Conservation (phyloP, 2,329 filamentous ascomycete genomes). For the Pseudophaeomoniella oleicola region DNA sequence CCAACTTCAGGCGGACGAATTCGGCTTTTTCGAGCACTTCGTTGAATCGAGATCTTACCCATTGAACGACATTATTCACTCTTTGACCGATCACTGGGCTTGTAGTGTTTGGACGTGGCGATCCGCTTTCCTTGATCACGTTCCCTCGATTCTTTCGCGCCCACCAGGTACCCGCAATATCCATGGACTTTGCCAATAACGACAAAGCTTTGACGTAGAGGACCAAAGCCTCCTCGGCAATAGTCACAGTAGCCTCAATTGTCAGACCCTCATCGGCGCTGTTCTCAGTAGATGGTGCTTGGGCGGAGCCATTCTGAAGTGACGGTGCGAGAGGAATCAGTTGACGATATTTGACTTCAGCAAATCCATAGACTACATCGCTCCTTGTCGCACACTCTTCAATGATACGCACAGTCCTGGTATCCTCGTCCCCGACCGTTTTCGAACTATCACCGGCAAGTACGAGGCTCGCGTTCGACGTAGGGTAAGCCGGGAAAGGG, state of each 20-base stretch:
- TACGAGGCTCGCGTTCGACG: conserved; percentile 51
- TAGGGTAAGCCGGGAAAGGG: conserved; percentile 74
- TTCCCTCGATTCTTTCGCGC: conserved; percentile 59
- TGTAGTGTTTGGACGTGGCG: conserved; percentile 28
- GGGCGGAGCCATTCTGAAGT: conserved; percentile 19
- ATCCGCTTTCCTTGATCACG: conserved; percentile 27
- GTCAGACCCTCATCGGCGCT: conserved; percentile 61
- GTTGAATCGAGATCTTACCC: conserved; percentile 88
- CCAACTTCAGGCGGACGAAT: conserved; percentile 73
- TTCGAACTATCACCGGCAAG: conserved; percentile 48
- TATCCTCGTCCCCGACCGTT: conserved; percentile 62
- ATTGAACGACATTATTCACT: conserved; percentile 89
- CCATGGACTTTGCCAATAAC: conserved; percentile 85
- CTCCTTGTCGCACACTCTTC: conserved; percentile 87
- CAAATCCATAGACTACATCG: conserved; percentile 94
- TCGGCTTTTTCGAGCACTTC: conserved; percentile 95
- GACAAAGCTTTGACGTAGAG: conserved; percentile 90
- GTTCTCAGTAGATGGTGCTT: conserved; percentile 11
- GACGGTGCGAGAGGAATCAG: conserved; percentile 80
- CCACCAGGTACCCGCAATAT: conserved; percentile 91
- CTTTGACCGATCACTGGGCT: conserved; percentile 45
- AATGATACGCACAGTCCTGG: conserved; percentile 61
- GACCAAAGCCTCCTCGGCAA: conserved; percentile 89
- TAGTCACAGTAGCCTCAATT: conserved; percentile 65
- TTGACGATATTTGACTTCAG: conserved; percentile 96